Evolutionary conservation across 2,329 filamentous ascomycete genomes (phyloP), one percentile per base, ranked within the genome.

Genomic region (Scytalidium lignicola): DNA sequence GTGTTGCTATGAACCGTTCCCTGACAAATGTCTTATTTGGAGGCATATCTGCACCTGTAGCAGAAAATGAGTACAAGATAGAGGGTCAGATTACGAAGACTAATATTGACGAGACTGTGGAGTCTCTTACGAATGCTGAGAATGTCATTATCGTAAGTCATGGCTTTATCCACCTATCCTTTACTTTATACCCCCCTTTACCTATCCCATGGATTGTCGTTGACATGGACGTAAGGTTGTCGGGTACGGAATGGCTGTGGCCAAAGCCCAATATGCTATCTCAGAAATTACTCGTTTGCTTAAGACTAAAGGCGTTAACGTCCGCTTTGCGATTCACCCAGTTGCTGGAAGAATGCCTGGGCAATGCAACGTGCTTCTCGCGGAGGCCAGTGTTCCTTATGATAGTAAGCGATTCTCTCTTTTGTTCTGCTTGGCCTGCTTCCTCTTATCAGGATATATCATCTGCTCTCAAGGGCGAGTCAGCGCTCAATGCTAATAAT

Each of bases 181-280:
- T 26, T 10, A 5, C 23, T 6, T 6, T 26, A 26, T n/a, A n/a
- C n/a, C n/a, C n/a, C n/a, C n/a, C n/a, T n/a, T n/a, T n/a, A n/a
- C n/a, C n/a, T n/a, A n/a, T n/a, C n/a, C n/a, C n/a, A n/a, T n/a
- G 10, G 23, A 10, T 10, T 26, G 23, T 5, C 10, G 23, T 10
- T 26, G 5, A 26, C 61, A 65, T 66, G 92, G 1, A 39, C 12
- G 2, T 10, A 15, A 50, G 61, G 46, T 65, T 3, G 90, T 95
- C 4, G 90, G 90, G 1, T 96, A 95, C 59, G 90, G 90, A 46
- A 96, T 96, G 90, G 90, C 90, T 0, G 90, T 96, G 1, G 90
- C 90, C 8, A 95, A 95, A 68, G 90, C 90, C 2, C 90, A 96
- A 67, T 95, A 95, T 63, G 88, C 89, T 19, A 89, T 95, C 46